Evolutionary conservation across 768 basidiomycete species (phyloP), one percentile per base, ranked within the genome.

Genomic region (Suillus ampliporus): DNA sequence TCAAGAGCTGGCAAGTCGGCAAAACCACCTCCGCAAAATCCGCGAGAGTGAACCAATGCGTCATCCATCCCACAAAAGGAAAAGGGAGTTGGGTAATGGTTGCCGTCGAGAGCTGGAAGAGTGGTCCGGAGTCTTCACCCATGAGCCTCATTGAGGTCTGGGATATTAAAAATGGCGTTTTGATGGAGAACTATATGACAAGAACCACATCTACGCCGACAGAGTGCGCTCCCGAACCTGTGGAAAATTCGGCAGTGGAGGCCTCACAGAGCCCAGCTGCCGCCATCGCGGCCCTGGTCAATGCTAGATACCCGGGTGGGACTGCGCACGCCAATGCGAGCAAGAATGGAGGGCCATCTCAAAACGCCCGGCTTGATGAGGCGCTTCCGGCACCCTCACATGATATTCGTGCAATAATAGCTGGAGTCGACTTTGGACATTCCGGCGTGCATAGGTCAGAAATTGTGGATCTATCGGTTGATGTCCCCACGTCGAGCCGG

Each of bases 31-130:
- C 79, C 2, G 86, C 86, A 2, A 76, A 80, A 43, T 79, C 82
- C 8, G 83, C 82, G 3, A 83, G 86, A 41, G 85, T 96, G 26
- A 84, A 92, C 64, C 89, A 94, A 69, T 89, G 89, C 65, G 83
- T 82, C 14, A 79, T 95, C 0, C 97, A 99, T 69, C 97, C 96
- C 0, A 85, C 89, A 0, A 92, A 89, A 70, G 95, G 95, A 21
- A 86, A 87, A 63, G 95, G 95, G 0, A 88, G 90, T 53, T 98
- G 95, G 94, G 81, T 99, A 50, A 87, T 97, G 75, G 91, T 97
- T 48, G 86, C 95, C 0, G 76, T 90, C 17, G 91, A 91, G 69
- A 79, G 86, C 0, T 82, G 79, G 67, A 74, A 76, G 48, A 69
- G 69, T 11, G 76, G 60, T 52, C 58, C 69, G 4, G 83, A 85